Conservation (phyloP, 2,329 filamentous ascomycete species). For the Penicillium sp. region DNA sequence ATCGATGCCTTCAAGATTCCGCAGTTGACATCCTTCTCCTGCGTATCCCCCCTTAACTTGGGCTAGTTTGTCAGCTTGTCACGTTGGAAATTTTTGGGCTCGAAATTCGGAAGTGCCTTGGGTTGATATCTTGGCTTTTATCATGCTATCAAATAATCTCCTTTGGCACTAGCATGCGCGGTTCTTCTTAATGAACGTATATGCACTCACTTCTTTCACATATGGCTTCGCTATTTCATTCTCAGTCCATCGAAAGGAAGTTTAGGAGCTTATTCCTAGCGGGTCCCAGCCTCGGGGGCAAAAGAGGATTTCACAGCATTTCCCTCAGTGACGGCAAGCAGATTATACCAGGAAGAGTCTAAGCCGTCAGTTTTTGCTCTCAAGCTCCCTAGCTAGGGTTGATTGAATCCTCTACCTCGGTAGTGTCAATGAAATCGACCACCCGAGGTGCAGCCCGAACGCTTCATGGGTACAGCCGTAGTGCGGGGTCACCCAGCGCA, state of each 20-base stretch:
- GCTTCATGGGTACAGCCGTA: not conserved
- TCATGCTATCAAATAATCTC: not conserved
- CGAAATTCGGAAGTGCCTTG: not conserved
- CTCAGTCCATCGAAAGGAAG: too few relatives aligned
- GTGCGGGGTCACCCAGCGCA: not conserved
- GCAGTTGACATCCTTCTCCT: slow-evolving; percentile 37
- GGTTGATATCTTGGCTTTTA: not conserved
- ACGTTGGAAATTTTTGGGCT: not conserved
- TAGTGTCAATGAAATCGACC: not conserved
- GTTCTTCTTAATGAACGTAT: not conserved
- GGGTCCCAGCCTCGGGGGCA: not conserved
- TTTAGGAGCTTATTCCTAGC: too few relatives aligned
- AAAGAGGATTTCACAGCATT: not conserved
- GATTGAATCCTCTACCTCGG: slow-evolving; percentile 1
- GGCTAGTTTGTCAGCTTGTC: not conserved
- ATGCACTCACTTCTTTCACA: too few relatives aligned
- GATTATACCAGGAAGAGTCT: not conserved
- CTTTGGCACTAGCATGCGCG: not conserved
- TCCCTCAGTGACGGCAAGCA: not conserved
- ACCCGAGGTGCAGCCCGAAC: not conserved
- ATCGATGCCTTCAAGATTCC: slow-evolving; percentile 35
- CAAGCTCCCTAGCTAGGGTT: not conserved
- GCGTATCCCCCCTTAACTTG: slow-evolving; percentile 35
- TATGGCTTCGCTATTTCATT: too few relatives aligned
- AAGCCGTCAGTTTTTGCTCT: too few relatives aligned